Evolutionary conservation across 2,329 filamentous ascomycete genomes (phyloP).

Genomic region (Aspergillus spinulosporus): DNA sequence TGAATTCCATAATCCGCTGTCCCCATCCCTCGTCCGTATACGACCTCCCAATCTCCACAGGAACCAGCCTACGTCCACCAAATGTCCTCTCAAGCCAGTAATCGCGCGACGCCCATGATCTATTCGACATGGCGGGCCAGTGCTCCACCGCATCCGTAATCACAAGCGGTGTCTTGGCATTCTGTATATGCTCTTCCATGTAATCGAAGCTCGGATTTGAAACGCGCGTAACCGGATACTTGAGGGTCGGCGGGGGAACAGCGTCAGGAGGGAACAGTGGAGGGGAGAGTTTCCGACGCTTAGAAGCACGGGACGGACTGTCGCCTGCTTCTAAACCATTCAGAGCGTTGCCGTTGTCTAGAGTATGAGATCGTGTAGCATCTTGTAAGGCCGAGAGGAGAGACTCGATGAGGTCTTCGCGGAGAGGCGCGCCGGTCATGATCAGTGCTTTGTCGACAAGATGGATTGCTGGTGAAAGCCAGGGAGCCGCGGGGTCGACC

Average conservation of each 20-base stretch:
- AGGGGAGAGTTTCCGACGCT: constrained; percentile 35
- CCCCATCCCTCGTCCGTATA: constrained; percentile 86
- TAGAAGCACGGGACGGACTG: constrained; percentile 21
- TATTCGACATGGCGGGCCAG: constrained; percentile 74
- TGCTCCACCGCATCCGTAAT: constrained; percentile 64
- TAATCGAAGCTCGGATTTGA: constrained; percentile 54
- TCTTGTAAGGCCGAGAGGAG: constrained; percentile 38
- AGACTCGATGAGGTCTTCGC: constrained; percentile 49
- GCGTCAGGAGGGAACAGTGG: constrained; percentile 37
- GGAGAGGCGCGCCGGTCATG: constrained; percentile 64
- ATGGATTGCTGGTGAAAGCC: constrained; percentile 61
- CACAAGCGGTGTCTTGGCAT: constrained; percentile 61
- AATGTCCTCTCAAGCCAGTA: constrained; percentile 78
- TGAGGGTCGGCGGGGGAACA: constrained; percentile 34
- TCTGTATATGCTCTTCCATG: constrained; percentile 63
- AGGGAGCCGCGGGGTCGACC: constrained; percentile 34
- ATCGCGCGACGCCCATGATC: constrained; percentile 68
- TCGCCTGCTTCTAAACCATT: not conserved
- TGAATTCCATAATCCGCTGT: constrained; percentile 75
- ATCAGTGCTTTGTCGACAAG: constrained; percentile 75
- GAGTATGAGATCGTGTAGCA: constrained; percentile 13
- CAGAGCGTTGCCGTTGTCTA: not conserved
- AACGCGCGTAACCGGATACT: constrained; percentile 42
- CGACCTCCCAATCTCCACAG: constrained; percentile 79
- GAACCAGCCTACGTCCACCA: constrained; percentile 74